Conservation (phyloP, 345 rosid species). For the Lumnitzera racemosa region DNA sequence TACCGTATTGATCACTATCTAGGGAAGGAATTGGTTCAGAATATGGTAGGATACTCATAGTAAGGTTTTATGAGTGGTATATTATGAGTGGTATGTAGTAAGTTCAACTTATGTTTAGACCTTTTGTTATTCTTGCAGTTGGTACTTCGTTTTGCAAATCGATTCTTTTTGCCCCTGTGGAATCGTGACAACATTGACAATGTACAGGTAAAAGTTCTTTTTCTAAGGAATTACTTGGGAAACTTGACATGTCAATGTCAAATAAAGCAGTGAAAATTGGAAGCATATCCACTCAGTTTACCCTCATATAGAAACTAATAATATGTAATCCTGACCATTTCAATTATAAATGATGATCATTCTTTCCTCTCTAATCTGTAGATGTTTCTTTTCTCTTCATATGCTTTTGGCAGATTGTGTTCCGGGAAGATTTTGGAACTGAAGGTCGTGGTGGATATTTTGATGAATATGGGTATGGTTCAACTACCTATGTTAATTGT, state of each 20-base stretch:
- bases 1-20: constrained; percentile 94
- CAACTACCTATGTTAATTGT: neutral
- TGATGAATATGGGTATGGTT: constrained; percentile 87
- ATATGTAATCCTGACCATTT: neutral
- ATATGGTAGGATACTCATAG: constrained; percentile 51
- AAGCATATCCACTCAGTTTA: neutral
- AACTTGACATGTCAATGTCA: neutral
- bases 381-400: neutral
- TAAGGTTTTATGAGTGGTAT: constrained; percentile 3
- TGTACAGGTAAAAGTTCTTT: constrained; percentile 66
- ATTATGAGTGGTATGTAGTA: constrained; percentile 9
- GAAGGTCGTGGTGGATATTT: constrained; percentile 99
- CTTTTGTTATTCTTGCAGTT: constrained; percentile 38
- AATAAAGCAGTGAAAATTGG: neutral
- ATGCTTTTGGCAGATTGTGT: constrained; percentile 58
- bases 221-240: neutral
- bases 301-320: neutral
- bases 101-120: constrained; percentile 9
- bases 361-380: neutral
- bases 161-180: constrained; percentile 92
- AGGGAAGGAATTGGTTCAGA: constrained; percentile 97
- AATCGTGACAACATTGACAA: constrained; percentile 94
- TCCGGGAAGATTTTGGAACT: constrained; percentile 97
- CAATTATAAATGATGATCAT: too few relatives aligned
- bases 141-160: constrained; percentile 98